These are phyloP conservation scores for Podosphaera aphanis DNA, from an alignment of 2,329 filamentous ascomycete genomes.

Conservation along the genomic window DNA sequence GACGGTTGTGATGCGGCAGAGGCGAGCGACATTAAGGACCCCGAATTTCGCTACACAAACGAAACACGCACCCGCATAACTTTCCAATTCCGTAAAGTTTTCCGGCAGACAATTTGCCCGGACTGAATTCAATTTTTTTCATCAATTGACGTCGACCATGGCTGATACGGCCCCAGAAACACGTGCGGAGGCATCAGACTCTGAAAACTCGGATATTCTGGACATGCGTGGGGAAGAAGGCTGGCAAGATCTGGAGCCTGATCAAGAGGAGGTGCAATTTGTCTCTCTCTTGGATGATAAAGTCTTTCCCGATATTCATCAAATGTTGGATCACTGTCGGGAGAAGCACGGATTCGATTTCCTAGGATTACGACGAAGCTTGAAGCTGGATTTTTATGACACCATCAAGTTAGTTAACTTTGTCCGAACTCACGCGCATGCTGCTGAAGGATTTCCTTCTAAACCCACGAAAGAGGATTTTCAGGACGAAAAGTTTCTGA, in stretches of 20 bases:
- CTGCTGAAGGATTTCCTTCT: slow-evolving; percentile 18
- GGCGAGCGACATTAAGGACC: too few species aligned
- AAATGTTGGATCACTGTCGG: slow-evolving; percentile 47
- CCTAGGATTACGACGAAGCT: slow-evolving; percentile 28
- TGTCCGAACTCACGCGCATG: slow-evolving; percentile 23
- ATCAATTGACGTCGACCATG: too few species aligned
- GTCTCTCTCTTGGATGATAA: slow-evolving; percentile 45
- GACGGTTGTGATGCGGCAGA: too few species aligned
- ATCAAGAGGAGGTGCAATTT: slow-evolving; percentile 37
- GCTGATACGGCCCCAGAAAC: slow-evolving; percentile 3
- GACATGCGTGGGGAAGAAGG: slow-evolving; percentile 23
- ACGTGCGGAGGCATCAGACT: slow-evolving; percentile 16
- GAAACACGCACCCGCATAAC: too few species aligned
- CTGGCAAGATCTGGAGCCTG: slow-evolving; percentile 36
- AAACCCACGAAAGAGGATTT: slow-evolving; percentile 39
- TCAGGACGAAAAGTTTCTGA: slow-evolving; percentile 57
- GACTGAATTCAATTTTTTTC: too few species aligned
- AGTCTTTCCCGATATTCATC: slow-evolving; percentile 36
- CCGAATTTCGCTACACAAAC: too few species aligned
- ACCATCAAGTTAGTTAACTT: slow-evolving; percentile 57
- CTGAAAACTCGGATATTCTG: slow-evolving; percentile 20
- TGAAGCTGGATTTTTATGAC: slow-evolving; percentile 47
- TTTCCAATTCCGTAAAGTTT: too few species aligned
- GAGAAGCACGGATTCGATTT: slow-evolving; percentile 45
- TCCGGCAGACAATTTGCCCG: too few species aligned